phyloP scores from a whole-genome alignment of 352 stramenopile species.

The Stephanocyclus meneghinianus region DNA sequence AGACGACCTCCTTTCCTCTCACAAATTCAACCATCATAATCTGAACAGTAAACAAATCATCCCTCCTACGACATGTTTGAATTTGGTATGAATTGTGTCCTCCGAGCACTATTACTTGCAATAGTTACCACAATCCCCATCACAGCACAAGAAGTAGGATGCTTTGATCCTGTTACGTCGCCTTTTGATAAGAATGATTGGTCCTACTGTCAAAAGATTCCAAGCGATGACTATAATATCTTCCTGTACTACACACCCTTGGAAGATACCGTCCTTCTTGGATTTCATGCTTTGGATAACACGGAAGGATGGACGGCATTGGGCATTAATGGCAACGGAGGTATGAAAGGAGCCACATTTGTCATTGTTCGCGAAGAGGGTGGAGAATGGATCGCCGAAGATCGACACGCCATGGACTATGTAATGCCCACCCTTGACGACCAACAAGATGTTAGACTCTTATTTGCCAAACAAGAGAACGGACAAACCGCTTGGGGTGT shows the following conservation, averaged over 20 bases:
- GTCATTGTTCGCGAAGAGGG: conserved; percentile 16
- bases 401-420: conserved; percentile 18
- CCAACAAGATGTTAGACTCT: conserved; percentile 15
- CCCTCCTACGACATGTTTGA: too few species aligned
- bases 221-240: neutral
- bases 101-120: too few species aligned
- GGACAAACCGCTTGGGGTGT: conserved; percentile 28
- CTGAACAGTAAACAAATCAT: too few species aligned
- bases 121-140: too few species aligned
- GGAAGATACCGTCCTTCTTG: conserved; percentile 14
- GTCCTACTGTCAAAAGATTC: conserved; percentile 17
- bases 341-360: conserved; percentile 23
- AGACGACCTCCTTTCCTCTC: too few species aligned
- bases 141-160: neutral
- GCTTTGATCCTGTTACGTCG: neutral
- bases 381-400: conserved; percentile 22
- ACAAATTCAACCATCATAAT: too few species aligned
- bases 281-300: conserved; percentile 11
- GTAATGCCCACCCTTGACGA: conserved; percentile 9
- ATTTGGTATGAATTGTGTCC: too few species aligned
- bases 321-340: conserved; percentile 12
- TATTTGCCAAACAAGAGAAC: conserved; percentile 30
- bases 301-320: conserved; percentile 11
- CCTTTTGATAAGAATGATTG: conserved; percentile 15
- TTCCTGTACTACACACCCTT: conserved; percentile 31